Base-by-base conservation (phyloP, 768 basidiomycete species). In the Kwoniella heveanensis region DNA sequence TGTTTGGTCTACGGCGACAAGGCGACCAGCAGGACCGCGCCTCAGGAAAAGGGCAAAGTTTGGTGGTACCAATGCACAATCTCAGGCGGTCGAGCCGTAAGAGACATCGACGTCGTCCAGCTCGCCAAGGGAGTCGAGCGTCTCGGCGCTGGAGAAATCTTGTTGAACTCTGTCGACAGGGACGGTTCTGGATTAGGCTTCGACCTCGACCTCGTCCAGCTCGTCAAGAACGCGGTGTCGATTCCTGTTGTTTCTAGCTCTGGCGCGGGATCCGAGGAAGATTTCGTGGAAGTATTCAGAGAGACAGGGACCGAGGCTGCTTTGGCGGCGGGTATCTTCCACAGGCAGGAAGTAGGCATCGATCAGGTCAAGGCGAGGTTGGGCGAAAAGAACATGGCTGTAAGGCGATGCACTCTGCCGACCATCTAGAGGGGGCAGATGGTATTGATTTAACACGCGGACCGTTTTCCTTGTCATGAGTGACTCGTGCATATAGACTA, bases 51-150 rank as follows among this genome's bases (percentile, higher is more conserved):
- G 57, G 88, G 86, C 47, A 88, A 86, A 75, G 88, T 87, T 47
- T 98, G 96, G 93, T 98, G 95, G 96, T 99, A 99, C 80, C 92
- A 94, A 77, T 98, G 96, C 80, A 98, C 96, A 12, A 90, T 97
- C 51, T 90, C 88, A 0, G 95, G 96, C 39, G 96, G 96, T 15
- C 87, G 96, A 29, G 90, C 92, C 77, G 68, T 83, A 24, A 87
- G 92, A 13, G 87, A 86, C 36, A 81, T 99, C 30, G 96, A 95
- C 15, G 95, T 88, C 47, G 86, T 91, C 22, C 88, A 98, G 80
- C 86, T 99, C n/a, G 91, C 90, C 19, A 83, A 86, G 62, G 96
- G 95, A 13, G 92, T 88, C n/a, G 92, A 96, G 78, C 78, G 78
- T 44, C 85, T 99, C 17, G 96, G 96, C 2, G 94, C 96, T 0